Evolutionary conservation across 2,329 filamentous ascomycete genomes (phyloP).

Genomic region (Herpotrichia juniperi): DNA sequence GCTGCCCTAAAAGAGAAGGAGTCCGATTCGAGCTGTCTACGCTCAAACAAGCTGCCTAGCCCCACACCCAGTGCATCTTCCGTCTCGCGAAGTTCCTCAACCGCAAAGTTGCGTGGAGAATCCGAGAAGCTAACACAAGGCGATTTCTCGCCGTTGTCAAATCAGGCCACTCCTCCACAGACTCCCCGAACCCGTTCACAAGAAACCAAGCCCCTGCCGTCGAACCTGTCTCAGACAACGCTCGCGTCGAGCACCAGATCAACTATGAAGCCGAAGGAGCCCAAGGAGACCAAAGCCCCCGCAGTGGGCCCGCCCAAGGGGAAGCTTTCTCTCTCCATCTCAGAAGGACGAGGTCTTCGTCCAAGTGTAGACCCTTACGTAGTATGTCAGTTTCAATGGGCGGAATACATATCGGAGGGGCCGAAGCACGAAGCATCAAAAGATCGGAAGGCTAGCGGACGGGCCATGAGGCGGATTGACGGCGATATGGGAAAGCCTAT

Average conservation of each 20-base stretch:
- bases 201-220: constrained; percentile 54
- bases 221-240: constrained; percentile 59
- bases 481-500: constrained; percentile 85
- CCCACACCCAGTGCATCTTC: constrained; percentile 55
- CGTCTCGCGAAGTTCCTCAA: constrained; percentile 51
- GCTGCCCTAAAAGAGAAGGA: constrained; percentile 11
- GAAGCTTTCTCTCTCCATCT: constrained; percentile 87
- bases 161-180: constrained; percentile 92
- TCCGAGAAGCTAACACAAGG: constrained; percentile 89
- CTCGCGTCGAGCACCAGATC: constrained; percentile 41
- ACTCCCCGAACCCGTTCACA: constrained; percentile 86
- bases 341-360: constrained; percentile 80
- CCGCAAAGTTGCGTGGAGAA: constrained; percentile 70
- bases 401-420: constrained; percentile 91
- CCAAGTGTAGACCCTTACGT: constrained; percentile 91
- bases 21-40: constrained; percentile 39
- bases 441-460: constrained; percentile 38
- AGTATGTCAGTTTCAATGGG: constrained; percentile 94
- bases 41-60: constrained; percentile 61
- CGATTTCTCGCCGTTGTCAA: constrained; percentile 61
- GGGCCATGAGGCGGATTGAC: constrained; percentile 67
- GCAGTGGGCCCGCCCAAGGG: constrained; percentile 78
- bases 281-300: constrained; percentile 53
- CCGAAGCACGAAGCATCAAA: constrained; percentile 66
- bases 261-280: constrained; percentile 41